Base-by-base conservation (phyloP, 1,284 basidiomycete species). In the Tilletia indica region DNA sequence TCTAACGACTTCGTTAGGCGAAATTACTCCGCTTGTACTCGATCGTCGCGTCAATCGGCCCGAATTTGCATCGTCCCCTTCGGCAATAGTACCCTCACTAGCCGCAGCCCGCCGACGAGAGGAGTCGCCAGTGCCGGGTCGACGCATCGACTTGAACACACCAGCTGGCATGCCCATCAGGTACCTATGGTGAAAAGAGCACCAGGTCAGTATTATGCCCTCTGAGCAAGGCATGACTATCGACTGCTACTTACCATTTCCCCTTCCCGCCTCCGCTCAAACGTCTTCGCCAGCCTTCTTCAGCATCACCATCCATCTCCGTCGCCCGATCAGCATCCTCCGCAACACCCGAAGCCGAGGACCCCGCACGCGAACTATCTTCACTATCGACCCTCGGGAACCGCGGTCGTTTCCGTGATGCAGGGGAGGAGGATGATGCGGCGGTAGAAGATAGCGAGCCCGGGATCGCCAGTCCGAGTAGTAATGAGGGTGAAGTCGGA, bases 141-240 rank as follows among this genome's bases (percentile, higher is more conserved):
- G 51, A n/a, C 51, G 51, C 58, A 21, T 39, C 0, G 78, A 73
- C 71, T 76, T 80, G 73, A 80, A 80, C 36, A 76, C 70, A n/a
- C 75, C 73, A 8, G 78, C 72, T 1, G 79, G 77, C 77, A 81
- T 80, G 39, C 78, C 78, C 79, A 81, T 81, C 42, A 81, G 69
- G 61, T 81, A 81, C 67, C 67, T 71, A 54, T 12, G 21, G 16
- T 14, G 42, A 45, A 45, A 42, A 2, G 12, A 11, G 56, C 31
- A 47, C 4, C 36, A 25, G 36, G 64, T 51, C 38, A 25, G n/a
- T 2, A 1, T 2, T 31, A 31, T 31, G 2, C 25, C 25, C 25
- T 31, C 25, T 31, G 1, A 31, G 1, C 25, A 31, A 31, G 25
- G 25, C 25, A 31, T 31, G 25, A 31, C 25, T 31, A 31, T 31